Evolutionary conservation across 331 rosid species (phyloP).

Genomic region (Quercus tomentella): DNA sequence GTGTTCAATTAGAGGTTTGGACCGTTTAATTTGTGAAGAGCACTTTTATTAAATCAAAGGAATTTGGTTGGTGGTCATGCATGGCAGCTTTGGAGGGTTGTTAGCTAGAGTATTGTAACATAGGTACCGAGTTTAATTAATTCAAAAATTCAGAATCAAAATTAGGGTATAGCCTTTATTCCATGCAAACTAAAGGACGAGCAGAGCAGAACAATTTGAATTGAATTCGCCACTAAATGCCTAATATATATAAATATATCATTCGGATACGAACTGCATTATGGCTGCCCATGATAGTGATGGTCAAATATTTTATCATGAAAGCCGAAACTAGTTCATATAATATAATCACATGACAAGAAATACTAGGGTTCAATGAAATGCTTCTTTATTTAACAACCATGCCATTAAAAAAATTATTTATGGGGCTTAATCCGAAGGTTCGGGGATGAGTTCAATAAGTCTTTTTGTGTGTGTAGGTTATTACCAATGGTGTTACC

Average conservation of each 20-base stretch:
- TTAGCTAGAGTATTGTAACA: not conserved
- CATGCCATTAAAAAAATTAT: not conserved
- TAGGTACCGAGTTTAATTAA: not conserved
- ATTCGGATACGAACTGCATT: not conserved
- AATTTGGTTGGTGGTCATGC: too few relatives aligned
- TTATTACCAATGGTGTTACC: too few relatives aligned
- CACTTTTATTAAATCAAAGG: too few relatives aligned
- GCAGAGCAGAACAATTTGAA: not conserved
- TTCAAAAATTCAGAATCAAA: not conserved
- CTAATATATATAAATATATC: not conserved
- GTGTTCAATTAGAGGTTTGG: too few relatives aligned
- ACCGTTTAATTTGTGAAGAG: too few relatives aligned
- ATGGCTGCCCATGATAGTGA: not conserved
- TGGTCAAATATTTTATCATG: not conserved
- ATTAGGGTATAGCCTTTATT: not conserved
- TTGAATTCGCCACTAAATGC: not conserved
- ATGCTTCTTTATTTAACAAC: not conserved
- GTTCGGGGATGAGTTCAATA: not conserved
- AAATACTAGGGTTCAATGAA: not conserved
- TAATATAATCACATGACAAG: not conserved
- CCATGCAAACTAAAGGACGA: not conserved
- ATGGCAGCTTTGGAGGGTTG: not conserved
- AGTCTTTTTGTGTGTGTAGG: not conserved
- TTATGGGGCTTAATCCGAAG: not conserved
- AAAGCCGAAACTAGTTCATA: not conserved